Percentiles rank a stretch among this genome's conserved stretches.
phyloP scores from a whole-genome alignment of 129 eudicot species.

The Gnaphalium uliginosum region DNA sequence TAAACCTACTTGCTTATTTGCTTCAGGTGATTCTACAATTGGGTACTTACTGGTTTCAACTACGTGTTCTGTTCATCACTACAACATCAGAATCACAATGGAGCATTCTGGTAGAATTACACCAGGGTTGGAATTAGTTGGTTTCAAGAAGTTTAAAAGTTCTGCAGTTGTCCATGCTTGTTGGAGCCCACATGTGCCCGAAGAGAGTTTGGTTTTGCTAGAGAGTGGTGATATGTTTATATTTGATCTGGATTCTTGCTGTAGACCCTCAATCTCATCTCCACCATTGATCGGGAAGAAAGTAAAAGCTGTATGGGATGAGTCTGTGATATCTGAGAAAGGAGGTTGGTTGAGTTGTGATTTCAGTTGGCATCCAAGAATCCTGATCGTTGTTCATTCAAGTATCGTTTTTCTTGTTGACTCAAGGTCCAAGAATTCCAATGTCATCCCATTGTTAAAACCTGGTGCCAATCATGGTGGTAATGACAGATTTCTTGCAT shows the following conservation, averaged over 20 bases:
- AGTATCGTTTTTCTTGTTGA: slow-evolving; percentile 62
- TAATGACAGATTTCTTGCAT: slow-evolving; percentile 52
- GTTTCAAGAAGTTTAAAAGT: slow-evolving; percentile 38
- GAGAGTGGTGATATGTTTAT: slow-evolving; percentile 59
- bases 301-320: slow-evolving; percentile 35
- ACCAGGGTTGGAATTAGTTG: slow-evolving; percentile 35
- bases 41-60: slow-evolving; percentile 56
- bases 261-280: background rate
- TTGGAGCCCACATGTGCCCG: slow-evolving; percentile 79
- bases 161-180: slow-evolving; percentile 53
- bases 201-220: slow-evolving; percentile 61
- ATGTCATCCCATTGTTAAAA: slow-evolving; percentile 48
- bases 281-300: slow-evolving; percentile 34
- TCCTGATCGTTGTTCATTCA: slow-evolving; percentile 52
- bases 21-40: slow-evolving; percentile 32
- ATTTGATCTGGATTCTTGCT: slow-evolving; percentile 52
- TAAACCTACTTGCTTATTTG: slow-evolving; percentile 5
- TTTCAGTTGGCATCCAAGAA: slow-evolving; percentile 82
- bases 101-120: slow-evolving; percentile 14
- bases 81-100: slow-evolving; percentile 30
- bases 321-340: slow-evolving; percentile 24
- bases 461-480: slow-evolving; percentile 6
- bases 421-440: slow-evolving; percentile 40
- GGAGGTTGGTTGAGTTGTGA: slow-evolving; percentile 73
- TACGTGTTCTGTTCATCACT: slow-evolving; percentile 45